Evolutionary conservation across 2,329 filamentous ascomycete genomes (phyloP).

Genomic region (Ambrosiella beaveri): DNA sequence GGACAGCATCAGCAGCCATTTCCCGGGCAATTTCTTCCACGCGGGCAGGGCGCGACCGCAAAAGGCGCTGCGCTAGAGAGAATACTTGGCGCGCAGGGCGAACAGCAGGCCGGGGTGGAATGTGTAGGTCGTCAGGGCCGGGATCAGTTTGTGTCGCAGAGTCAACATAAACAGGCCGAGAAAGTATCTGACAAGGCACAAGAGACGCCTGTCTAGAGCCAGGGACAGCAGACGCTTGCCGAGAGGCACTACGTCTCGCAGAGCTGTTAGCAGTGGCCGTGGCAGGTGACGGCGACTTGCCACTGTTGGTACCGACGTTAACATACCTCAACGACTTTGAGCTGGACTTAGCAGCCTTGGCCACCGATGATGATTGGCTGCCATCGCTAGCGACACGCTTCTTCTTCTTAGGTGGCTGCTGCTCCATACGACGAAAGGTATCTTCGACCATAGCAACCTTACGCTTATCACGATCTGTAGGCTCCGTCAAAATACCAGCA

Average conservation of each 20-base stretch:
- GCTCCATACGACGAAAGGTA: slow-evolving; percentile 44
- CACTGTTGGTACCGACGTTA: slow-evolving; percentile 35
- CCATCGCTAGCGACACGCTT: slow-evolving; percentile 47
- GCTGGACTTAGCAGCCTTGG: slow-evolving; percentile 4
- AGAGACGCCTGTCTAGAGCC: slow-evolving; percentile 16
- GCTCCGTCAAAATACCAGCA: slow-evolving; percentile 42
- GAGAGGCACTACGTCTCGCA: slow-evolving; percentile 17
- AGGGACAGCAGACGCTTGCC: slow-evolving; percentile 23
- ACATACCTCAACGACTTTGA: slow-evolving; percentile 23
- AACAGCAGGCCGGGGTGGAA: slow-evolving; percentile 20
- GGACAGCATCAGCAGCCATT: neutral
- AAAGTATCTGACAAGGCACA: slow-evolving; percentile 7
- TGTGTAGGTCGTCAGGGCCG: slow-evolving; percentile 36
- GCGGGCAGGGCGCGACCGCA: slow-evolving; percentile 21
- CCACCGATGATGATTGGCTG: slow-evolving; percentile 15
- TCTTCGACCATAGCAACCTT: slow-evolving; percentile 51
- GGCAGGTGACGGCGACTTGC: slow-evolving; percentile 35
- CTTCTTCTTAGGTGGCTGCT: slow-evolving; percentile 37
- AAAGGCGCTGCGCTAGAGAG: slow-evolving; percentile 34
- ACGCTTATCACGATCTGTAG: slow-evolving; percentile 48
- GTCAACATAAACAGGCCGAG: slow-evolving; percentile 27
- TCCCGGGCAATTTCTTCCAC: neutral
- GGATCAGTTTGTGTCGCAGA: slow-evolving; percentile 37
- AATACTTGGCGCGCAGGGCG: slow-evolving; percentile 32
- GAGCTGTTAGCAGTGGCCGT: slow-evolving; percentile 21